Conservation (phyloP, 1,284 basidiomycete species). For the Fomitopsis pinicola region DNA sequence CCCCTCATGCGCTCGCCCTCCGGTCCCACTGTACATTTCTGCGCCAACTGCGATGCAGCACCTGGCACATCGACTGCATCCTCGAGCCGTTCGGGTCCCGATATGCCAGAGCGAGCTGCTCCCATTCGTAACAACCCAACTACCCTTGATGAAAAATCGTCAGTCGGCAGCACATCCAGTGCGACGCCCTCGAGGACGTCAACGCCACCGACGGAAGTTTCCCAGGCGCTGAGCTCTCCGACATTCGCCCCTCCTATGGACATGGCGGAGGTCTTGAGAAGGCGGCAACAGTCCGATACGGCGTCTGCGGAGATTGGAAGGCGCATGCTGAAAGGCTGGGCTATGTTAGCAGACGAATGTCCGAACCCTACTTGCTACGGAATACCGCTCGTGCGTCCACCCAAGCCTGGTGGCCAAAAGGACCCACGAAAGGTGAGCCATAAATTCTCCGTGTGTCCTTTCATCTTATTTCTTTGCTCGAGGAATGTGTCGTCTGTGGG, state of each 20-base stretch:
- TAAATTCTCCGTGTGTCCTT: background rate
- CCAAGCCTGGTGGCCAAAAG: constrained; percentile 54
- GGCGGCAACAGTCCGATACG: constrained; percentile 74
- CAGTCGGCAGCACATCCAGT: constrained; percentile 43
- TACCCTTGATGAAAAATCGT: constrained; percentile 29
- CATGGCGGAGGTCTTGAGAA: constrained; percentile 55
- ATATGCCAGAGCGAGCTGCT: background rate
- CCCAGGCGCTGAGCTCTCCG: constrained; percentile 54
- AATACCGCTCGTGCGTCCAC: constrained; percentile 69
- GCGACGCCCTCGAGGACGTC: constrained; percentile 55
- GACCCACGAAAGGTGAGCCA: constrained; percentile 58
- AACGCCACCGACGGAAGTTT: constrained; percentile 72
- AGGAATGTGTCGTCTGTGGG: constrained; percentile 80
- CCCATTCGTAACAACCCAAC: background rate
- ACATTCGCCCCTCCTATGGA: constrained; percentile 57
- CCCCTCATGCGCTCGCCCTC: constrained; percentile 68
- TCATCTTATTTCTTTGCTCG: background rate
- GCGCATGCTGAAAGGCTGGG: constrained; percentile 74
- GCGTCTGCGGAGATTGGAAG: constrained; percentile 77
- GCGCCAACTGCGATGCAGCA: constrained; percentile 54
- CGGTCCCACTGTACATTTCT: constrained; percentile 48
- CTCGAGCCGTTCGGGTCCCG: background rate
- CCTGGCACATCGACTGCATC: constrained; percentile 12
- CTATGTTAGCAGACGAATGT: constrained; percentile 82
- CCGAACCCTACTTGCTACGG: constrained; percentile 62